These are phyloP conservation scores for Akebia trifoliata DNA, from an alignment of 164 flowering plant genomes.

Conservation along the genomic window DNA sequence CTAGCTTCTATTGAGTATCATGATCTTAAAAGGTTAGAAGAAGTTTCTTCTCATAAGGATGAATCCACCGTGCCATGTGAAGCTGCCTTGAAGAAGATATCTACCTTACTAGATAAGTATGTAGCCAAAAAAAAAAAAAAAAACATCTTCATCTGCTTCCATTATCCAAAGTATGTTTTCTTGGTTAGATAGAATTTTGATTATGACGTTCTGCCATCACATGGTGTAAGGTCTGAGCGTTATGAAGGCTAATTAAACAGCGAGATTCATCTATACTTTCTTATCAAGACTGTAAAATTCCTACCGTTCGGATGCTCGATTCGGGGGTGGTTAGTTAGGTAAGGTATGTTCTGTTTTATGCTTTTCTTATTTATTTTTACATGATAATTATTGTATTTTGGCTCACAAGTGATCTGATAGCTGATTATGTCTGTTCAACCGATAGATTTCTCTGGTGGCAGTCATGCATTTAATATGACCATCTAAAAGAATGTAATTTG, in stretches of 20 bases:
- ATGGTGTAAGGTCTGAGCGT: constrained; percentile 45
- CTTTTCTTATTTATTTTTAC: no score
- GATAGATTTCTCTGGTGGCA: no score
- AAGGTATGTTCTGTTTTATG: constrained; percentile 33
- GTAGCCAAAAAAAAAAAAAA: constrained; percentile 2
- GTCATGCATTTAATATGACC: no score
- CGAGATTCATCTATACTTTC: constrained; percentile 39
- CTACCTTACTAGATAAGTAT: constrained; percentile 57
- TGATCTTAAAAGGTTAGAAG: constrained; percentile 50
- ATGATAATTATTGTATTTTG: no score
- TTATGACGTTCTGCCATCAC: background rate
- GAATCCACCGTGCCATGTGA: constrained; percentile 42
- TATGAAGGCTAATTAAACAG: constrained; percentile 40
- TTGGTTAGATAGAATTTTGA: constrained; percentile 5
- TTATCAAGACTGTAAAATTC: constrained; percentile 44
- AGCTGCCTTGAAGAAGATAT: constrained; percentile 54
- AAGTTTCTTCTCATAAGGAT: constrained; percentile 45
- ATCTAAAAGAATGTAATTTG: no score
- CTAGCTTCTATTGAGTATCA: constrained; percentile 68
- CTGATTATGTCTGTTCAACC: no score
- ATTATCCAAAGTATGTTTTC: background rate
- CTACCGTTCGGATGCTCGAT: constrained; percentile 74
- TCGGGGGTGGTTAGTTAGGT: constrained; percentile 51
- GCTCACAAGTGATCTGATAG: no score
- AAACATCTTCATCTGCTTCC: background rate